Evolutionary conservation across 208 protist species (phyloP).

Genomic region (Leishmania guyanensis): DNA sequence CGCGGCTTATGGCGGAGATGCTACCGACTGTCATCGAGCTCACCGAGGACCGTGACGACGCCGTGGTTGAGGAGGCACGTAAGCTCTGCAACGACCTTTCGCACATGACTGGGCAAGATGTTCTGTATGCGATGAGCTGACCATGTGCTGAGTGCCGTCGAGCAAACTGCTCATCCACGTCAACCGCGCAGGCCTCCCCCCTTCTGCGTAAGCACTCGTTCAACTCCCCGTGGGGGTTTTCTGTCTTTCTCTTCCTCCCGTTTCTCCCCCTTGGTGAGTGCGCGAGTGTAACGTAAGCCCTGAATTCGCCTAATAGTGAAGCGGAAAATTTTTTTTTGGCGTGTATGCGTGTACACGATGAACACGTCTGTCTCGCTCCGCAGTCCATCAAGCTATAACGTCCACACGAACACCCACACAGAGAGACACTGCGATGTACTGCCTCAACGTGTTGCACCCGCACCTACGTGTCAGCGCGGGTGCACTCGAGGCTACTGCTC

Average conservation of each 20-base stretch:
- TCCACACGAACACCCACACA: background rate
- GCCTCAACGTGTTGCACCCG: background rate
- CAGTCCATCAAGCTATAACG: background rate
- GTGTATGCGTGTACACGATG: background rate
- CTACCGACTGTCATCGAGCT: conserved; percentile 88
- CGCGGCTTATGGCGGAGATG: conserved; percentile 90
- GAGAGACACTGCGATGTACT: background rate
- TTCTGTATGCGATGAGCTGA: conserved; percentile 86
- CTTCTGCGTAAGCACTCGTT: background rate
- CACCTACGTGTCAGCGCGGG: background rate
- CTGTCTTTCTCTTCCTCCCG: background rate
- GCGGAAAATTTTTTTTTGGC: background rate
- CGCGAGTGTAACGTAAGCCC: background rate
- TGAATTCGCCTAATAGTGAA: conserved; percentile 11
- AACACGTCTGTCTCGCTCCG: background rate
- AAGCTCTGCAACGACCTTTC: conserved; percentile 85
- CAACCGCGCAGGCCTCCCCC: background rate
- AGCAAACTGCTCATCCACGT: background rate
- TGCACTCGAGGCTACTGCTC: background rate
- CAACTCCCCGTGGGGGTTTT: background rate
- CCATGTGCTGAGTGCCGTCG: background rate
- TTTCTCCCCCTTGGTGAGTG: background rate
- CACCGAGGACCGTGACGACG: conserved; percentile 83
- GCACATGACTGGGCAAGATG: conserved; percentile 88
- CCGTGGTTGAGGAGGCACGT: conserved; percentile 81